Conservation (phyloP, 306 rosid species). For the Ormosia semicastrata region DNA sequence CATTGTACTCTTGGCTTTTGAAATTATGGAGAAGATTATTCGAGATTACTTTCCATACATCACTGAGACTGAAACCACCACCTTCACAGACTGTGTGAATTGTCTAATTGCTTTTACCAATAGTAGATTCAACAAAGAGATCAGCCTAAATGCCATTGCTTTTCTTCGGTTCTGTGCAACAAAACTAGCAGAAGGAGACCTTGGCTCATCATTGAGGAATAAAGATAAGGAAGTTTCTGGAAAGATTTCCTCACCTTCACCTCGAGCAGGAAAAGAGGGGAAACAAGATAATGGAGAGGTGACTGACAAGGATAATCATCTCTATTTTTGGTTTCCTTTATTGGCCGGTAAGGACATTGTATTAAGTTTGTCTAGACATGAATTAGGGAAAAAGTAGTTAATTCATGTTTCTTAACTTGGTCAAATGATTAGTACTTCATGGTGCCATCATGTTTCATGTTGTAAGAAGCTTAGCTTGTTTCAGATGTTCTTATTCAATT, state of each 20-base stretch:
- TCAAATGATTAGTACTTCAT: constrained; percentile 2
- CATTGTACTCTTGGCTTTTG: constrained; percentile 94
- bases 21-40: constrained; percentile 94
- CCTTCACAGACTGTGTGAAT: constrained; percentile 97
- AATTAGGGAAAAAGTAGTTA: not conserved
- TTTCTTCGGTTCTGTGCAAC: constrained; percentile 96
- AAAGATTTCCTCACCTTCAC: constrained; percentile 52
- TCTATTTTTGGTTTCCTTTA: constrained; percentile 97
- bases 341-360: constrained; percentile 70
- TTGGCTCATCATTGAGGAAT: constrained; percentile 72
- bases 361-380: constrained; percentile 21
- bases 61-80: constrained; percentile 98
- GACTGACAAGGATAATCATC: constrained; percentile 76
- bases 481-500: constrained; percentile 10
- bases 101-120: constrained; percentile 97
- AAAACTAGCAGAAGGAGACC: constrained; percentile 93
- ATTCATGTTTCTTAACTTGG: constrained; percentile 12
- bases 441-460: constrained; percentile 18
- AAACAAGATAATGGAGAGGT: constrained; percentile 62
- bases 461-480: constrained; percentile 9
- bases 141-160: constrained; percentile 93
- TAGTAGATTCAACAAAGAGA: constrained; percentile 89
- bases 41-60: constrained; percentile 97
- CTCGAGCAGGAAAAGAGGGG: constrained; percentile 60
- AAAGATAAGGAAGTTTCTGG: constrained; percentile 72